A percentile compares a stretch with the other conserved stretches of the same genome.
Conservation (phyloP, 2,329 filamentous ascomycete genomes). For the Pestalotiopsis sp. region DNA sequence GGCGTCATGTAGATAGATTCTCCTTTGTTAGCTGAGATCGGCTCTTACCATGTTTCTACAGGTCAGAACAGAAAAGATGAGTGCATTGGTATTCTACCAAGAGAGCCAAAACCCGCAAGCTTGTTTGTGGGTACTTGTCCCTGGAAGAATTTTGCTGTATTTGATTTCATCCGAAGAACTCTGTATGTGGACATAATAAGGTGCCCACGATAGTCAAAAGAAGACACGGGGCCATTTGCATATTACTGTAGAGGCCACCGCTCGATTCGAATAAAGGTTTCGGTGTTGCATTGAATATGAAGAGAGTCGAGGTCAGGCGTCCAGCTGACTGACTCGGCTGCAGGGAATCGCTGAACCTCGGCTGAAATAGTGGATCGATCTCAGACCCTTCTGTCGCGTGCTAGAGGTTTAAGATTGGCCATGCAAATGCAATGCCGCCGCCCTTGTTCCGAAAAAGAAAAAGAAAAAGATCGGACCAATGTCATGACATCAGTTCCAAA, state of each 20-base stretch:
- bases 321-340: not conserved
- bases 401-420: not conserved
- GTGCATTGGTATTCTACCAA: too few relatives aligned
- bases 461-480: not conserved
- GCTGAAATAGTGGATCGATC: constrained; percentile 8
- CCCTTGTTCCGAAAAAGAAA: not conserved
- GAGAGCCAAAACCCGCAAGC: too few relatives aligned
- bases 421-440: not conserved
- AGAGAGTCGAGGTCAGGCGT: not conserved
- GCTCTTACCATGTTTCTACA: not conserved
- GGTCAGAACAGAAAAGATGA: too few relatives aligned
- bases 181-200: not conserved
- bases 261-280: not conserved
- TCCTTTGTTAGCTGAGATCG: not conserved
- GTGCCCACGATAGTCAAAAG: not conserved
- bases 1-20: not conserved
- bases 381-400: not conserved
- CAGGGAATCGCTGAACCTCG: not conserved
- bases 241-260: not conserved
- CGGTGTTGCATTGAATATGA: not conserved
- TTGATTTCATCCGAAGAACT: not conserved
- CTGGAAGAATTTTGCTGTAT: not conserved
- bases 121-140: too few relatives aligned
- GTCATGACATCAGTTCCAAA: constrained; percentile 13
- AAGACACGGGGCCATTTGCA: not conserved